Evolutionary conservation across 2,329 filamentous ascomycete species (phyloP), one percentile per base, ranked within the genome.

Genomic region (Fusarium continuum): DNA sequence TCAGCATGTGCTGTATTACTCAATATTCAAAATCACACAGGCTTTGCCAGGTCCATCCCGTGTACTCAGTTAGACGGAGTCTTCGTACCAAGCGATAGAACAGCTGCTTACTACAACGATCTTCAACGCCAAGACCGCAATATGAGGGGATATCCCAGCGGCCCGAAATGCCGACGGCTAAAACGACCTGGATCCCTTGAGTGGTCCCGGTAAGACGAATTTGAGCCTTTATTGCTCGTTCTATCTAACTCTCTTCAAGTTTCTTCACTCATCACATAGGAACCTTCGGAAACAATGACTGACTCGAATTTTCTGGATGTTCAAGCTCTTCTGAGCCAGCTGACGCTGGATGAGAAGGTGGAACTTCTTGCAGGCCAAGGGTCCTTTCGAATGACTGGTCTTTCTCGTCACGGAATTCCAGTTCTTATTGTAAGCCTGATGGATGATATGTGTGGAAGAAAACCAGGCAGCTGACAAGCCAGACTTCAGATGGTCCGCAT

Each of bases 401-500:
- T 68, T 7, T 39, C 52, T 0, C 40, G 22, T 1, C 41, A 55
- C n/a, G 51, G 59, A 2, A 67, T 68, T 39, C 65, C 65, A 2
- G 45, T 20, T 11, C 58, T 68, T 2, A 64, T 68, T 32, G 65
- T 68, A 29, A 31, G 61, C 35, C 19, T 17, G 20, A 13, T 2
- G n/a, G 8, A 19, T 3, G 0, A 10, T 5, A 3, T 6, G 4
- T 13, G 4, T n/a, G 2, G n/a, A n/a, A 5, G 9, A 22, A 2
- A 7, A 13, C 6, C 0, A 4, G 1, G 9, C 10, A 22, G 5
- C 53, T 67, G 31, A 65, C 36, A n/a, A 9, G 4, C 3, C 1
- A 59, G 64, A 70, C 59, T 38, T 66, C 64, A n/a, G 67, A 70
- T 39, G 67, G 67, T 0, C 67, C 67, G 8, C 67, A 70, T 39